A percentile compares a stretch with the other conserved stretches of the same genome.
Conservation (phyloP, 768 basidiomycete species). For the Austroboletus eburneus region DNA sequence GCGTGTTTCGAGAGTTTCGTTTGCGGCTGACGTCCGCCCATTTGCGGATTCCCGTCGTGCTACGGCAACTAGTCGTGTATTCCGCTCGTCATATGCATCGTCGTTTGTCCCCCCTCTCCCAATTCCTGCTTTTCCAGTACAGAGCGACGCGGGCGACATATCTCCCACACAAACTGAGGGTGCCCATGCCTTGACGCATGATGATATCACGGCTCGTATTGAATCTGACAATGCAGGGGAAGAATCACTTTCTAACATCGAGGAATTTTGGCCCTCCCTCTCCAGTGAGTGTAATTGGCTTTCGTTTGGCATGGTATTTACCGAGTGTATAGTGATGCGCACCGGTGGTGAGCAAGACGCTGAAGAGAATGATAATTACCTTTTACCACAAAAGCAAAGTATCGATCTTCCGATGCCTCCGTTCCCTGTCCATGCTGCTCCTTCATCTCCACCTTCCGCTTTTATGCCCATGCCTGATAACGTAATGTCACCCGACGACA, state of each 20-base stretch:
- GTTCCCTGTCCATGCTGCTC: constrained; percentile 26
- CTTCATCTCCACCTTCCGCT: constrained; percentile 33
- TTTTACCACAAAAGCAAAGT: constrained; percentile 34
- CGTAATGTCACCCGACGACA: constrained; percentile 63
- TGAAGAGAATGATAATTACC: constrained; percentile 38
- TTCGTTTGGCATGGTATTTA: constrained; percentile 5
- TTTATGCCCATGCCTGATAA: constrained; percentile 41
- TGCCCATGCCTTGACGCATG: constrained; percentile 44
- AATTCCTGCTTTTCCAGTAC: constrained; percentile 7
- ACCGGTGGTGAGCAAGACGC: constrained; percentile 38
- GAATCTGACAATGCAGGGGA: constrained; percentile 29
- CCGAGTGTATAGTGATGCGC: constrained; percentile 59
- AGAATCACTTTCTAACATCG: constrained; percentile 39
- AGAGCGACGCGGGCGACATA: constrained; percentile 27
- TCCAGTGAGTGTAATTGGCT: constrained; percentile 42
- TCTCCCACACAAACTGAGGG: constrained; percentile 45
- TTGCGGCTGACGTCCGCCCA: constrained; percentile 57
- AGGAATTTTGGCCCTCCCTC: constrained; percentile 67
- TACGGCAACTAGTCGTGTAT: constrained; percentile 38
- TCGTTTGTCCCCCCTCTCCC: constrained; percentile 42
- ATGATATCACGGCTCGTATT: constrained; percentile 59
- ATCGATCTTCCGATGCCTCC: constrained; percentile 33
- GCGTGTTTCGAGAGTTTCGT: constrained; percentile 61
- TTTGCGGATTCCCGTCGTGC: constrained; percentile 42
- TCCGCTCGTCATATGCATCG: constrained; percentile 41